Conservation (phyloP, 1,139 yeast species). For the Kazachstania sp. region DNA sequence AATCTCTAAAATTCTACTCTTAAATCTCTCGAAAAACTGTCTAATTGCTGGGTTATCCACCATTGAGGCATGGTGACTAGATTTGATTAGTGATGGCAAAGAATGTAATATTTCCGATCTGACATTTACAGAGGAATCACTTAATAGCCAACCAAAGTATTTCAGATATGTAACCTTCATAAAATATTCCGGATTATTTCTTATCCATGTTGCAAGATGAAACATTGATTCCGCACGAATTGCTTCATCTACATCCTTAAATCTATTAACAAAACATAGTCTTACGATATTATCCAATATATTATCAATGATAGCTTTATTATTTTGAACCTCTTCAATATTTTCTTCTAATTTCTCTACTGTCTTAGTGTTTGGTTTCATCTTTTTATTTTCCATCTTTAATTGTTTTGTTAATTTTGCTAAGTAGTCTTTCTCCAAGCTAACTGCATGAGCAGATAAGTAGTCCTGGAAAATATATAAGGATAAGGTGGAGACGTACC, state of each 20-base stretch:
- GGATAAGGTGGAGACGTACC: conserved; percentile 58
- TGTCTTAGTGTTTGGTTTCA: conserved; percentile 33
- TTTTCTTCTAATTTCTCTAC: conserved; percentile 41
- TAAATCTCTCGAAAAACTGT: conserved; percentile 66
- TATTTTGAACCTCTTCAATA: conserved; percentile 42
- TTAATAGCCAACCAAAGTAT: conserved; percentile 75
- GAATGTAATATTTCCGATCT: conserved; percentile 57
- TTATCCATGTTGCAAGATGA: conserved; percentile 60
- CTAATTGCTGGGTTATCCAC: conserved; percentile 43
- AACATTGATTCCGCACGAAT: conserved; percentile 64
- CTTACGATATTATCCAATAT: conserved; percentile 59
- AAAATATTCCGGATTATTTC: conserved; percentile 59
- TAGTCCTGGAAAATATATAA: conserved; percentile 53
- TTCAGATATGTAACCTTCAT: conserved; percentile 62
- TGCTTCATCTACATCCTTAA: conserved; percentile 67
- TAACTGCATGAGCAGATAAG: conserved; percentile 45
- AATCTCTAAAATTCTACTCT: conserved; percentile 56
- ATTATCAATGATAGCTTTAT: conserved; percentile 45
- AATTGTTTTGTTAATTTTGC: conserved; percentile 33
- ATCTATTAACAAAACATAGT: conserved; percentile 65
- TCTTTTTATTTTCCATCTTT: conserved; percentile 31
- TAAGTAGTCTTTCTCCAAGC: conserved; percentile 35
- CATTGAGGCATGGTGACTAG: conserved; percentile 26
- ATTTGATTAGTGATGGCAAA: conserved; percentile 38
- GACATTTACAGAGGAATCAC: conserved; percentile 57